Evolutionary conservation across 768 basidiomycete species (phyloP).

Genomic region (Amanita polypyramis): DNA sequence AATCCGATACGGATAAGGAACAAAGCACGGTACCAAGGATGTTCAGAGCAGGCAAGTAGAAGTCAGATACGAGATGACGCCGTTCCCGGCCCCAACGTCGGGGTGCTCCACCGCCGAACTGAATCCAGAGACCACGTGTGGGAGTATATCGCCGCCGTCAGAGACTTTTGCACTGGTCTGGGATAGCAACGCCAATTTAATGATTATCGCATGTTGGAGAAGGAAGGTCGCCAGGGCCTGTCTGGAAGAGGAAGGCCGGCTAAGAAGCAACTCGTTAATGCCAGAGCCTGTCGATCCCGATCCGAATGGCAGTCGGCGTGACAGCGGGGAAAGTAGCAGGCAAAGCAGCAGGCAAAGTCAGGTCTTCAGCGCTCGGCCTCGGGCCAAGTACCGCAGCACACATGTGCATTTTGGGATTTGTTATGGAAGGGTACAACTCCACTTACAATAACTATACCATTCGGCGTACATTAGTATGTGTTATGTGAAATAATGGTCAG

Average conservation of each 20-base stretch:
- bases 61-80: too few relatives aligned
- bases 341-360: too few relatives aligned
- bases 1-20: too few relatives aligned
- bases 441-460: too few relatives aligned
- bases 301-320: neutral
- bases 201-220: conserved; percentile 31
- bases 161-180: conserved; percentile 34
- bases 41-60: too few relatives aligned
- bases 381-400: neutral
- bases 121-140: neutral
- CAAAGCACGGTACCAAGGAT: too few relatives aligned
- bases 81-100: too few relatives aligned
- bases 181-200: conserved; percentile 38
- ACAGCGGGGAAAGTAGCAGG: too few relatives aligned
- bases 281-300: conserved; percentile 1
- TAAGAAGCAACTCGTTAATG: neutral
- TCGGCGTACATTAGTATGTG: too few relatives aligned
- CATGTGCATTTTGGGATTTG: neutral
- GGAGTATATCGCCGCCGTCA: conserved; percentile 18
- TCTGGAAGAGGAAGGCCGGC: conserved; percentile 28
- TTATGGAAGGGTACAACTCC: neutral
- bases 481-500: too few relatives aligned
- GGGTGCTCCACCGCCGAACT: neutral
- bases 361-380: neutral
- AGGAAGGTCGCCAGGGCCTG: conserved; percentile 32